A percentile compares a stretch with the other conserved stretches of the same genome.
Conservation (phyloP, 352 stramenopile genomes). For the Globisporangium alternatum region DNA sequence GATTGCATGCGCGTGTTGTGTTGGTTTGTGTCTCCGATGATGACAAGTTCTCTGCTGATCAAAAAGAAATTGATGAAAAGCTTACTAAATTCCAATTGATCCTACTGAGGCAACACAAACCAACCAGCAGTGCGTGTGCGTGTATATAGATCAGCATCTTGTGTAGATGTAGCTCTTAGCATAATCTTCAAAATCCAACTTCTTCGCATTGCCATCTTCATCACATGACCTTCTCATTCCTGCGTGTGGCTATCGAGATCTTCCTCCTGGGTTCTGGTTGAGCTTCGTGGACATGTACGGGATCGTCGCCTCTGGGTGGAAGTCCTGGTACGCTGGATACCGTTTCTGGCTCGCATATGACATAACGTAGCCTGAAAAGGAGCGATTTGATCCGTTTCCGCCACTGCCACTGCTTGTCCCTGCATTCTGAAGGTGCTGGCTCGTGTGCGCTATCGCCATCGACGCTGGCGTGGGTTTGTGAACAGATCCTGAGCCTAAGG, state of each 20-base stretch:
- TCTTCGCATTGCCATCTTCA: background rate
- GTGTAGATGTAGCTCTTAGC: background rate
- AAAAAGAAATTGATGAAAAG: constrained; percentile 61
- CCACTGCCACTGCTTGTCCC: constrained; percentile 8
- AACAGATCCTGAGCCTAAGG: background rate
- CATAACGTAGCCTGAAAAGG: constrained; percentile 47
- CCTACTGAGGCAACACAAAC: constrained; percentile 65
- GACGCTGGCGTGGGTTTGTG: constrained; percentile 10
- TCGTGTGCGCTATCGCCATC: constrained; percentile 1
- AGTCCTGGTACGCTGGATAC: constrained; percentile 27
- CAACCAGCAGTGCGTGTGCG: constrained; percentile 12
- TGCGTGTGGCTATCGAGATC: background rate
- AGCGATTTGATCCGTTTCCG: background rate
- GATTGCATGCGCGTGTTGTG: constrained; percentile 5
- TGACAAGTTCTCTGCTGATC: constrained; percentile 72
- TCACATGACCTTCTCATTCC: background rate
- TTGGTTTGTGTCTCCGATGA: constrained; percentile 46
- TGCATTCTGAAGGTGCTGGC: background rate
- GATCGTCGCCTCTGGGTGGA: constrained; percentile 29
- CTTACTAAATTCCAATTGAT: constrained; percentile 83
- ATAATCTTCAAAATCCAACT: background rate
- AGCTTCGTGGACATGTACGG: constrained; percentile 35
- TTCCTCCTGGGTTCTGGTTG: constrained; percentile 18
- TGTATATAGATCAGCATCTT: background rate
- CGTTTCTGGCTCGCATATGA: constrained; percentile 49